These are phyloP conservation scores for Collybia sp. DNA, from an alignment of 768 basidiomycete genomes.

Conservation along the genomic window DNA sequence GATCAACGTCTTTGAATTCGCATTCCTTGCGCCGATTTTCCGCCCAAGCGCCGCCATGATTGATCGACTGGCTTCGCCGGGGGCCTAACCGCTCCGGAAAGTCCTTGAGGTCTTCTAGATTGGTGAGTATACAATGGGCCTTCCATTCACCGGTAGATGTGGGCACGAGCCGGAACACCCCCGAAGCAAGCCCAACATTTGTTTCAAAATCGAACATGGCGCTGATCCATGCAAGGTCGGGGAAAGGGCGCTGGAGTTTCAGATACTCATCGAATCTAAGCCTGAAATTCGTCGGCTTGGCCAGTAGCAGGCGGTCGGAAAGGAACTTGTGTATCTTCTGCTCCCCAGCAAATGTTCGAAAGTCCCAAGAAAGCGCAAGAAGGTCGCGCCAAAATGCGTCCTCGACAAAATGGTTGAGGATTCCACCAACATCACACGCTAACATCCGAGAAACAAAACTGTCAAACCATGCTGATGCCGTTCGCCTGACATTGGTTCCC, in stretches of 20 bases:
- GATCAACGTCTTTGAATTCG: constrained; percentile 41
- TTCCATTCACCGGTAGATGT: constrained; percentile 43
- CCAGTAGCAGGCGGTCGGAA: constrained; percentile 9
- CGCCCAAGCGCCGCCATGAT: not conserved
- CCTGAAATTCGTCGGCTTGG: constrained; percentile 21
- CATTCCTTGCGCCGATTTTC: constrained; percentile 48
- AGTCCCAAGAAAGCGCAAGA: constrained; percentile 19
- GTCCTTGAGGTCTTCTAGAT: constrained; percentile 52
- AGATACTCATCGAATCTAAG: constrained; percentile 25
- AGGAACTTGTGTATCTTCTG: constrained; percentile 11
- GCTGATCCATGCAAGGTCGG: constrained; percentile 55
- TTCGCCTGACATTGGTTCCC: constrained; percentile 13
- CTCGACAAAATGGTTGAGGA: constrained; percentile 15
- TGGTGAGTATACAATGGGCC: constrained; percentile 55
- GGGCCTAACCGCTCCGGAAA: constrained; percentile 37
- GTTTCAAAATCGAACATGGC: constrained; percentile 55
- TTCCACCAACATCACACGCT: constrained; percentile 7
- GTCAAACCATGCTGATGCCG: constrained; percentile 22
- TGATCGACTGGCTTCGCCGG: constrained; percentile 27
- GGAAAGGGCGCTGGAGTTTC: constrained; percentile 32
- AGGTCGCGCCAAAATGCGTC: constrained; percentile 16
- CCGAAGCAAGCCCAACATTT: constrained; percentile 42
- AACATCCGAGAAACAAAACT: constrained; percentile 12
- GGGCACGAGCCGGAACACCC: constrained; percentile 53
- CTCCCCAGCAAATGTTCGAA: constrained; percentile 16